Conservation (phyloP, 2,329 filamentous ascomycete species). For the Pyrenochaeta sp. region DNA sequence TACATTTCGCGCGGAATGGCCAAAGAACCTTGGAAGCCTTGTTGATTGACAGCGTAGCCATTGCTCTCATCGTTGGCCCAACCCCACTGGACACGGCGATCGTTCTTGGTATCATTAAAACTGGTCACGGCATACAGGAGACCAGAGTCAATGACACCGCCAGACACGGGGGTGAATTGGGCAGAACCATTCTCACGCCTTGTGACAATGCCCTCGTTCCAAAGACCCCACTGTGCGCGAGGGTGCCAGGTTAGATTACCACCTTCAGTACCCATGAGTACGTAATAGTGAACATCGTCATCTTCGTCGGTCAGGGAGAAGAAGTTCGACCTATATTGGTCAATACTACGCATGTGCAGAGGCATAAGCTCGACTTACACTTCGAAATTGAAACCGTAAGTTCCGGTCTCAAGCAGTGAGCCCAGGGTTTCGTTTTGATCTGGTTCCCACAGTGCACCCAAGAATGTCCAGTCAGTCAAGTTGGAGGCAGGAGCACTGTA, state of each 20-base stretch:
- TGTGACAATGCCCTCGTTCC: constrained; percentile 55
- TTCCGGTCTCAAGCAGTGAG: constrained; percentile 54
- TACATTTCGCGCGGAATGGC: constrained; percentile 58
- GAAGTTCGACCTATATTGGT: constrained; percentile 50
- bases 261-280: constrained; percentile 55
- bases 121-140: constrained; percentile 56
- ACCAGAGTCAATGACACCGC: constrained; percentile 56
- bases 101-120: constrained; percentile 59
- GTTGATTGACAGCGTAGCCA: constrained; percentile 52
- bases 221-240: constrained; percentile 55
- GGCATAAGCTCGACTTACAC: constrained; percentile 38
- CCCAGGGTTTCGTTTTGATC: constrained; percentile 53
- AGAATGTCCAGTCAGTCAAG: constrained; percentile 57
- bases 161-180: constrained; percentile 55
- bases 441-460: constrained; percentile 58
- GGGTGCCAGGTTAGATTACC: constrained; percentile 54
- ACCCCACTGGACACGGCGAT: constrained; percentile 58
- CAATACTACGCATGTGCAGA: not conserved
- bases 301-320: constrained; percentile 55
- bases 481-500: constrained; percentile 56
- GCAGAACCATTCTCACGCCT: constrained; percentile 55
- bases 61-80: constrained; percentile 57
- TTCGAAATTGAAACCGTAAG: constrained; percentile 59
- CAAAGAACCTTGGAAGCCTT: constrained; percentile 56
- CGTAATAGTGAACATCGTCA: constrained; percentile 56